phyloP scores from a whole-genome alignment of 2,329 filamentous ascomycete genomes.

The Pseudogymnoascus verrucosus region DNA sequence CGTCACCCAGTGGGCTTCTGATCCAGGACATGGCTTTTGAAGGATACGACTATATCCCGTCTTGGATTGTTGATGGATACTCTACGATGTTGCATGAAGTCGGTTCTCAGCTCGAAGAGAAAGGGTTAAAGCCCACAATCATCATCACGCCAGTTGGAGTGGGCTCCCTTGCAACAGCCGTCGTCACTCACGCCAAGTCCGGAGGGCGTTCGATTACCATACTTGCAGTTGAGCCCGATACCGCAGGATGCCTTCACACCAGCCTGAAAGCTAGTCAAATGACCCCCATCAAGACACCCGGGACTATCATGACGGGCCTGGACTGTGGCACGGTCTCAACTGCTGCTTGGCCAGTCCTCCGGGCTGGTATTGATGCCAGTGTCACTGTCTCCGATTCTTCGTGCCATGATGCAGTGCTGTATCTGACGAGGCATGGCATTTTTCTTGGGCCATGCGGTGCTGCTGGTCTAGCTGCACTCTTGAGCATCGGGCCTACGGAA shows the following conservation, averaged over 20 bases:
- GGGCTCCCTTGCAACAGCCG: conserved; percentile 63
- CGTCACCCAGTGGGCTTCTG: conserved; percentile 38
- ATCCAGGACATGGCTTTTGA: conserved; percentile 61
- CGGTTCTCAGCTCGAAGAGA: conserved; percentile 49
- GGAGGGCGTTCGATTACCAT: conserved; percentile 21
- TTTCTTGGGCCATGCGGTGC: conserved; percentile 43
- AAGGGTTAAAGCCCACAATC: conserved; percentile 37
- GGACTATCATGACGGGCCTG: conserved; percentile 42
- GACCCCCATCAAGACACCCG: conserved; percentile 29
- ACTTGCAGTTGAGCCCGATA: conserved; percentile 60
- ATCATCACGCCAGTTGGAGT: conserved; percentile 61
- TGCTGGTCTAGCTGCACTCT: conserved; percentile 47
- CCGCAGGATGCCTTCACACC: conserved; percentile 48
- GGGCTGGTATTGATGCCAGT: conserved; percentile 35
- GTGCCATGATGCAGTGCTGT: conserved; percentile 33
- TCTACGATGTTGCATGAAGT: conserved; percentile 60
- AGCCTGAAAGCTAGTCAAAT: conserved; percentile 30
- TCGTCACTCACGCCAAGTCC: conserved; percentile 56
- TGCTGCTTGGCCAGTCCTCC: conserved; percentile 38
- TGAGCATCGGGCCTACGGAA: conserved; percentile 12
- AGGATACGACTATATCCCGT: conserved; percentile 46
- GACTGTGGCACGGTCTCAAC: conserved; percentile 42
- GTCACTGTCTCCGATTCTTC: conserved; percentile 37
- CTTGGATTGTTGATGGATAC: conserved; percentile 74
- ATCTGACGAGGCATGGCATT: conserved; percentile 32